These are phyloP conservation scores for Quercus agrifolia DNA, from an alignment of 306 rosid species.

Conservation along the genomic window DNA sequence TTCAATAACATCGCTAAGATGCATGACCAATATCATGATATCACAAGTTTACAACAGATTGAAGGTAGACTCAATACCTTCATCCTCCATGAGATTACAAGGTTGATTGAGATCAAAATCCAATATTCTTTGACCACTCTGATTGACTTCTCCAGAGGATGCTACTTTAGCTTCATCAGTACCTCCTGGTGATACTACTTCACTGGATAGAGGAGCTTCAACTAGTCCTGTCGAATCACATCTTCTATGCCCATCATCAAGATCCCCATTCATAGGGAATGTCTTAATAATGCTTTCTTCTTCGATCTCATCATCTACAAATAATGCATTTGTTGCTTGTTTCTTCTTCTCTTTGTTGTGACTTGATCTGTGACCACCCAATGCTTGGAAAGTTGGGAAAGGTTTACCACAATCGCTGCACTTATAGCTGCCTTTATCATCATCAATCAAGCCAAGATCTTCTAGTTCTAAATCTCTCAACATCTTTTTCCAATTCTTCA, in stretches of 20 bases:
- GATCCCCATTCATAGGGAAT: neutral
- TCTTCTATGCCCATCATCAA: neutral
- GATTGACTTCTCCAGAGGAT: neutral
- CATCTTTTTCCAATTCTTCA: neutral
- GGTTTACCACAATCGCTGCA: conserved; percentile 24
- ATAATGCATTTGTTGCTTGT: neutral
- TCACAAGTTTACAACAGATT: no score
- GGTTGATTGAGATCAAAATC: conserved; percentile 1
- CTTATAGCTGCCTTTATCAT: neutral
- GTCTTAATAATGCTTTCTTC: neutral
- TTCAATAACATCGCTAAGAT: no score
- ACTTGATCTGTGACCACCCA: conserved; percentile 41
- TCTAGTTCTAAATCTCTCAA: neutral
- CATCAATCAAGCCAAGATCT: neutral
- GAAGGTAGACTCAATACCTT: neutral
- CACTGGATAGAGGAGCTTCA: no score
- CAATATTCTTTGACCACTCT: neutral
- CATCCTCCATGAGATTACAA: neutral
- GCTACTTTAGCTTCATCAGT: no score
- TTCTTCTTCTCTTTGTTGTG: conserved; percentile 21
- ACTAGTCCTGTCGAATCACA: no score
- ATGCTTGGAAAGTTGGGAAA: conserved; percentile 23
- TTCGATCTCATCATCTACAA: neutral
- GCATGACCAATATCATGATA: no score
- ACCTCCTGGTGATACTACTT: no score